Evolutionary conservation across 2,329 filamentous ascomycete species (phyloP).

Genomic region (Fusarium lateritium): DNA sequence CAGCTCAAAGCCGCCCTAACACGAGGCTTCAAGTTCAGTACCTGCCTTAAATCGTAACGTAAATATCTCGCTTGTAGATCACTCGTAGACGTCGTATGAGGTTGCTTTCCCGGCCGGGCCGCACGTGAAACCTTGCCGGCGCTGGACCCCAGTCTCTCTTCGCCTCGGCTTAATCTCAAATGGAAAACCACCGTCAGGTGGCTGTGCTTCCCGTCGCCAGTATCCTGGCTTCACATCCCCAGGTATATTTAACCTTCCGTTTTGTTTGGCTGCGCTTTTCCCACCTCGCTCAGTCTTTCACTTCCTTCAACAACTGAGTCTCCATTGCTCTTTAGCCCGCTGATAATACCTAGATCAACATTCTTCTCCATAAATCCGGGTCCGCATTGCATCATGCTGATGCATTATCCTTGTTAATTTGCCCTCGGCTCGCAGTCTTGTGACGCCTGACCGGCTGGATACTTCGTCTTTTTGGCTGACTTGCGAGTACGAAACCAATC

Average conservation of each 20-base stretch:
- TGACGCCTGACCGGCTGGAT: conserved; percentile 44
- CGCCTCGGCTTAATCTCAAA: conserved; percentile 46
- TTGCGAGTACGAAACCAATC: conserved; percentile 47
- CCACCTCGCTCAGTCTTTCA: conserved; percentile 23
- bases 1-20: conserved; percentile 24
- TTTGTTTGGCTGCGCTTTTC: conserved; percentile 19
- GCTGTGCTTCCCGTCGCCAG: conserved; percentile 32
- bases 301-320: conserved; percentile 27
- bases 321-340: conserved; percentile 29
- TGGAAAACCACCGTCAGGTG: conserved; percentile 34
- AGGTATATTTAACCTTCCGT: conserved; percentile 25
- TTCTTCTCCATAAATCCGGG: conserved; percentile 46
- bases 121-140: conserved; percentile 46
- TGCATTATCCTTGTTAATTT: conserved; percentile 42
- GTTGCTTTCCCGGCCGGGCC: conserved; percentile 35
- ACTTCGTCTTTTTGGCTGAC: conserved; percentile 36
- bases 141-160: conserved; percentile 36
- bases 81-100: conserved; percentile 35
- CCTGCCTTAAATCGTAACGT: conserved; percentile 43
- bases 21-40: conserved; percentile 31
- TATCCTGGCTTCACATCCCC: conserved; percentile 20
- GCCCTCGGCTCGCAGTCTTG: conserved; percentile 43
- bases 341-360: conserved; percentile 43
- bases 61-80: conserved; percentile 40
- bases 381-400: conserved; percentile 50